Evolutionary conservation across 208 protist genomes (phyloP).

Genomic region (Trypanosoma conorhini): DNA sequence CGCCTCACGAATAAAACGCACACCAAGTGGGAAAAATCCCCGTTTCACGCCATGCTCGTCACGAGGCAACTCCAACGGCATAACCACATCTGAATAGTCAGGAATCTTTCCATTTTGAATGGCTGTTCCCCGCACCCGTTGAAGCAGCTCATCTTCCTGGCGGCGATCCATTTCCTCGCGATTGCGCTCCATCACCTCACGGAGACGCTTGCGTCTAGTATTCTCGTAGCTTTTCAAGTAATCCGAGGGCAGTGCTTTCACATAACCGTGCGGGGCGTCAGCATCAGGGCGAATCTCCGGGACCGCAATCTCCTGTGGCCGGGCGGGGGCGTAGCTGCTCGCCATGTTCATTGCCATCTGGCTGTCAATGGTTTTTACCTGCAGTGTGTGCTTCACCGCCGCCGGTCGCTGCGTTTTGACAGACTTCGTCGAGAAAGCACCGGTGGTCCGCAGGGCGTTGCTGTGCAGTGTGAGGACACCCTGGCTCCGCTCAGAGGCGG

Average conservation of each 20-base stretch:
- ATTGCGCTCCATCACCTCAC: constrained; percentile 85
- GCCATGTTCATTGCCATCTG: constrained; percentile 86
- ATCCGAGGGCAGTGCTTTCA: constrained; percentile 74
- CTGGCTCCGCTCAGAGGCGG: constrained; percentile 9
- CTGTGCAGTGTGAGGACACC: constrained; percentile 60
- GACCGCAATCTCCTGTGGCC: constrained; percentile 77
- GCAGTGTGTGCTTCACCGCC: constrained; percentile 61
- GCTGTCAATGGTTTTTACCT: constrained; percentile 91
- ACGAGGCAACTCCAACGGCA: constrained; percentile 87
- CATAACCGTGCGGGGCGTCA: constrained; percentile 76
- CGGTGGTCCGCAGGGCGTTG: constrained; percentile 55
- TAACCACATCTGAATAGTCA: constrained; percentile 81
- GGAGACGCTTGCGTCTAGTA: constrained; percentile 70
- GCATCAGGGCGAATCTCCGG: constrained; percentile 65
- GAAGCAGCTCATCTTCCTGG: constrained; percentile 70
- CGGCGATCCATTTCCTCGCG: constrained; percentile 71
- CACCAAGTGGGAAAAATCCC: constrained; percentile 88
- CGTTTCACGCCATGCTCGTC: constrained; percentile 90
- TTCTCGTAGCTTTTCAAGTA: constrained; percentile 70
- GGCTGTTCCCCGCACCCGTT: constrained; percentile 36
- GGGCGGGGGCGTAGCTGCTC: constrained; percentile 82
- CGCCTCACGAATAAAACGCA: constrained; percentile 89
- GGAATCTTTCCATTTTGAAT: constrained; percentile 29
- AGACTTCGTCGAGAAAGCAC: constrained; percentile 74
- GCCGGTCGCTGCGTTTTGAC: constrained; percentile 51